Evolutionary conservation across 768 basidiomycete genomes (phyloP).

Genomic region (Plicaturopsis crispa): DNA sequence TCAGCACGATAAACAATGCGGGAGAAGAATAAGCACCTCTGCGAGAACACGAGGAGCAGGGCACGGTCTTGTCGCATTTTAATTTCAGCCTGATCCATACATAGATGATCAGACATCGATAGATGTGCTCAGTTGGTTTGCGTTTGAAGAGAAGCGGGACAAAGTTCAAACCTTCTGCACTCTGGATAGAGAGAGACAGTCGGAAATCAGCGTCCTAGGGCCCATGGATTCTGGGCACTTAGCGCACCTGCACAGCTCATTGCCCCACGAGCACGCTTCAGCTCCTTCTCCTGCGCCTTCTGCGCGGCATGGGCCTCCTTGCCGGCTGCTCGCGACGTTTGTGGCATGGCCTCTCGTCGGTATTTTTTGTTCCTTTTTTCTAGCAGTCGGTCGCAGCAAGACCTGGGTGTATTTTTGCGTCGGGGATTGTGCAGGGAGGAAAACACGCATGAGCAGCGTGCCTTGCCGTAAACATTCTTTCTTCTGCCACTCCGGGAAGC

Average conservation of each 20-base stretch:
- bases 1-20: conserved; percentile 2
- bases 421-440: no score
- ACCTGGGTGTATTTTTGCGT: no score
- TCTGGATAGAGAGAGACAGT: not conserved
- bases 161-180: not conserved
- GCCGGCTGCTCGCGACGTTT: conserved; percentile 34
- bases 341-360: conserved; percentile 39
- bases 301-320: conserved; percentile 26
- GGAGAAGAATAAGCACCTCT: conserved; percentile 1
- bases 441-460: no score
- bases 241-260: conserved; percentile 53
- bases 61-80: conserved; percentile 68
- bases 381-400: no score
- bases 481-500: no score
- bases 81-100: conserved; percentile 56
- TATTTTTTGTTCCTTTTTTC: no score
- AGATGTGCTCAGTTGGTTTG: no score
- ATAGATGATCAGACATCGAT: not conserved
- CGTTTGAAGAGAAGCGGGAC: not conserved
- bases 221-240: conserved; percentile 26
- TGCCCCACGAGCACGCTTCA: conserved; percentile 51
- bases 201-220: not conserved
- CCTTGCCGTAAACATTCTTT: no score
- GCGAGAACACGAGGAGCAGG: conserved; percentile 31
- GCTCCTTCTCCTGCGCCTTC: conserved; percentile 56